Evolutionary conservation across 371 early-diverging fungal genomes (phyloP).

Genomic region (Saksenaea vasiformis): DNA sequence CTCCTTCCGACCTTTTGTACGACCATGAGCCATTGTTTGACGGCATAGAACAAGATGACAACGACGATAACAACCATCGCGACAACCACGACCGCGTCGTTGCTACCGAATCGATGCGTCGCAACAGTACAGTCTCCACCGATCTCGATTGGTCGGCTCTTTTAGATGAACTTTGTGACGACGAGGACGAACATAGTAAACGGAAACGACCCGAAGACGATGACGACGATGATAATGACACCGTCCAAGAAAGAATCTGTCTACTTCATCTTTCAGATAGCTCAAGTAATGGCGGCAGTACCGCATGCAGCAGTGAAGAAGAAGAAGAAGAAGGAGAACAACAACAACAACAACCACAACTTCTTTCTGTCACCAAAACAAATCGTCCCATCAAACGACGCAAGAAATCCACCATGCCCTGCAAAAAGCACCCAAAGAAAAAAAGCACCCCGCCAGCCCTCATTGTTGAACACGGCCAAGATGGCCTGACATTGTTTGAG

Average conservation of each 20-base stretch:
- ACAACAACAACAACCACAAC: too few relatives aligned
- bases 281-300: background rate
- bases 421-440: conserved; percentile 1
- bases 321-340: background rate
- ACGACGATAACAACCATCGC: conserved; percentile 3
- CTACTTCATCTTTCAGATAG: background rate
- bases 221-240: background rate
- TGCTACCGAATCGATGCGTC: background rate
- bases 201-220: conserved; percentile 2
- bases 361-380: background rate
- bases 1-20: conserved; percentile 29
- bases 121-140: conserved; percentile 4
- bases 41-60: conserved; percentile 15
- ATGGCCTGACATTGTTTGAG: conserved; percentile 44
- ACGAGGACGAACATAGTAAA: background rate
- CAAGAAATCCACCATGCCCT: background rate
- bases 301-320: background rate
- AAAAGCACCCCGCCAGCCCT: background rate
- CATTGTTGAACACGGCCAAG: background rate
- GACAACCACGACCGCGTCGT: background rate
- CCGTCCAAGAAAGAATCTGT: background rate
- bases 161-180: conserved; percentile 7
- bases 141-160: conserved; percentile 30
- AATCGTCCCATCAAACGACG: background rate
- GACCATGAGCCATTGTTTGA: conserved; percentile 39